A percentile compares a stretch with the other conserved stretches of the same genome.
These are phyloP conservation scores for Aspergillus homomorphus DNA, from an alignment of 495 filamentous ascomycete genomes.

Conservation along the genomic window DNA sequence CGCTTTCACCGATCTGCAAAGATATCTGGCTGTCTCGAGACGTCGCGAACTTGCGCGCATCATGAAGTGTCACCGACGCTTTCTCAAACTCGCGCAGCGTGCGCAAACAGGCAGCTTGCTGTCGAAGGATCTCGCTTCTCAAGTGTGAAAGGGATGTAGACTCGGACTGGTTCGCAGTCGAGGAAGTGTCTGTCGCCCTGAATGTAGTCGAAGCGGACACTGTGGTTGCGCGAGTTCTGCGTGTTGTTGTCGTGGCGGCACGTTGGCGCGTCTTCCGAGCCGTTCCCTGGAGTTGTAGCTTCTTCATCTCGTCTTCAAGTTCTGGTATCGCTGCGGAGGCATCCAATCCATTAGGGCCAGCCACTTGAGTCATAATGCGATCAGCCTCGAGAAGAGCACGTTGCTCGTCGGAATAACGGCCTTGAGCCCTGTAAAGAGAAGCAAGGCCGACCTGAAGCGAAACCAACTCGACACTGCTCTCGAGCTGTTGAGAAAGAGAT, in stretches of 20 bases:
- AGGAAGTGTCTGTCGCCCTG: conserved; percentile 7
- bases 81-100: conserved; percentile 39
- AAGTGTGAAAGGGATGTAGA: conserved; percentile 56
- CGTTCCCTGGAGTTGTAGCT: conserved; percentile 32
- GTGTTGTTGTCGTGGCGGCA: conserved; percentile 30
- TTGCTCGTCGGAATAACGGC: conserved; percentile 49
- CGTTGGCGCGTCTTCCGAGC: conserved; percentile 23
- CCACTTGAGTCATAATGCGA: conserved; percentile 33
- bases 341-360: conserved; percentile 21
- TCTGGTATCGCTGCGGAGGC: conserved; percentile 19
- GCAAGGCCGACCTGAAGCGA: conserved; percentile 46
- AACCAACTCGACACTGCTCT: conserved; percentile 46
- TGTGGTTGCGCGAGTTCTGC: conserved; percentile 33
- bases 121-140: conserved; percentile 59
- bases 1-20: conserved; percentile 41
- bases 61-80: conserved; percentile 30
- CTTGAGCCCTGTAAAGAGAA: conserved; percentile 36
- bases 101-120: conserved; percentile 55
- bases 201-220: conserved; percentile 25
- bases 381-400: conserved; percentile 42
- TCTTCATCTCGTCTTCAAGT: conserved; percentile 42
- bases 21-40: conserved; percentile 40
- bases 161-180: conserved; percentile 31
- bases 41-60: conserved; percentile 34
- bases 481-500: conserved; percentile 33